Evolutionary conservation across 2,329 filamentous ascomycete species (phyloP).

Genomic region (Rhynchosporium agropyri): DNA sequence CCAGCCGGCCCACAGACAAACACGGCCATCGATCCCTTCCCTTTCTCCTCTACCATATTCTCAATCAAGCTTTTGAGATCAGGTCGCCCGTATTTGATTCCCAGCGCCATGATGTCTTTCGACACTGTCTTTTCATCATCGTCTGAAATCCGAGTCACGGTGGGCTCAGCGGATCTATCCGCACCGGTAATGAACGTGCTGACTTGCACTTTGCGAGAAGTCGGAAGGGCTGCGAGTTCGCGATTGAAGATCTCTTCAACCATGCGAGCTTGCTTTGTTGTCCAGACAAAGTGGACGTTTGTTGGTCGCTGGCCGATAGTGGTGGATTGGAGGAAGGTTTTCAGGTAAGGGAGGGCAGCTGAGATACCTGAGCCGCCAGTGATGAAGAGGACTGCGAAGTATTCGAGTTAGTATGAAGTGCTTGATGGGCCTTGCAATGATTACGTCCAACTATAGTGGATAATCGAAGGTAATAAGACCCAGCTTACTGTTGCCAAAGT

Average conservation of each 20-base stretch:
- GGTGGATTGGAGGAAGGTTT: background rate
- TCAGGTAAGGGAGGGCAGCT: slow-evolving; percentile 47
- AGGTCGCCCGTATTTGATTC: background rate
- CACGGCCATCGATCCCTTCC: slow-evolving; percentile 44
- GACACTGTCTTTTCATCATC: background rate
- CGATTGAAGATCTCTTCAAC: background rate
- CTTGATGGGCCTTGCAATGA: background rate
- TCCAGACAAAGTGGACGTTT: background rate
- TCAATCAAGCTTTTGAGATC: background rate
- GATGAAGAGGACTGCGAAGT: slow-evolving; percentile 49
- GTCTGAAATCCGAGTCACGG: background rate
- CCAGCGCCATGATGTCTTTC: background rate
- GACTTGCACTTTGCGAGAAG: background rate
- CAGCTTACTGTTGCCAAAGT: background rate
- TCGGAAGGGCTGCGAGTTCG: background rate
- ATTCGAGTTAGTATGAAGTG: slow-evolving; percentile 34
- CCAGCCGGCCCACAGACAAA: slow-evolving; percentile 50
- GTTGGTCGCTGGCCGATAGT: background rate
- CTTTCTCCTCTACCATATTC: slow-evolving; percentile 39
- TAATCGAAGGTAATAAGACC: background rate
- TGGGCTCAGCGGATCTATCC: background rate
- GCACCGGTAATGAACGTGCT: background rate
- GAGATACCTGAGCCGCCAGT: slow-evolving; percentile 52
- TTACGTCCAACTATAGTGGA: background rate
- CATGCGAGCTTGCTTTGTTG: slow-evolving; percentile 1